phyloP scores from a whole-genome alignment of 202 grass and related monocot species.

The Cymbopogon flexuosus region DNA sequence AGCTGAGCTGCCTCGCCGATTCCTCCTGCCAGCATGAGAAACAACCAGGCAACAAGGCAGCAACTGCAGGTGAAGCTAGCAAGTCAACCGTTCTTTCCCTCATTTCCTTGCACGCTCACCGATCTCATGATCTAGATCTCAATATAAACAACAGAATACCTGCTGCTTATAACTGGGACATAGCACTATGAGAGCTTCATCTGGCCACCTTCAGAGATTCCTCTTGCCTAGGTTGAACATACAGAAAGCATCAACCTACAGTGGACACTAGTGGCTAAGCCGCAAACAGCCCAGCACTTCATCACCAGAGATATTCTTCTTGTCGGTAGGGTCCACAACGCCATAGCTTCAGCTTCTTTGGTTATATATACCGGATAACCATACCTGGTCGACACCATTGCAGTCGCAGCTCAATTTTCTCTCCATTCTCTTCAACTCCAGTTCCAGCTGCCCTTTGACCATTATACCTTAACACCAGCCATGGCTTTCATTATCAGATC shows the following conservation, averaged over 20 bases:
- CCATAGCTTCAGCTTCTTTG: background rate
- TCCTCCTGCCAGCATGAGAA: slow-evolving; percentile 12
- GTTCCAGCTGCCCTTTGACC: too few species aligned
- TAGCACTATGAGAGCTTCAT: slow-evolving; percentile 12
- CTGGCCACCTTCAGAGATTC: slow-evolving; percentile 14
- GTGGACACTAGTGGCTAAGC: background rate
- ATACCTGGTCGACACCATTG: slow-evolving; percentile 2
- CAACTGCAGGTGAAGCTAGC: background rate
- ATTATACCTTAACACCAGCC: too few species aligned
- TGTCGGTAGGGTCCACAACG: background rate
- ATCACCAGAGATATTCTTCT: slow-evolving; percentile 14
- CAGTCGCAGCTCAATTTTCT: background rate
- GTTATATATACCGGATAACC: slow-evolving; percentile 25
- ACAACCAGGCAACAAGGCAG: slow-evolving; percentile 9
- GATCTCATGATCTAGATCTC: slow-evolving; percentile 16
- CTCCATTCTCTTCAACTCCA: background rate
- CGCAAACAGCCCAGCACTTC: background rate
- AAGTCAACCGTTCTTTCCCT: slow-evolving; percentile 21
- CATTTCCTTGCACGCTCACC: background rate
- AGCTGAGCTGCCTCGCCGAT: slow-evolving; percentile 10
- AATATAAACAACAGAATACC: slow-evolving; percentile 7
- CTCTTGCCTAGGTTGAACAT: background rate
- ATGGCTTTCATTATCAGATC: slow-evolving; percentile 60
- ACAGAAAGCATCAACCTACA: slow-evolving; percentile 29
- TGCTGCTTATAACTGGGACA: slow-evolving; percentile 18